Conservation (phyloP, 2,329 filamentous ascomycete genomes). For the Claviceps fusiformis region DNA sequence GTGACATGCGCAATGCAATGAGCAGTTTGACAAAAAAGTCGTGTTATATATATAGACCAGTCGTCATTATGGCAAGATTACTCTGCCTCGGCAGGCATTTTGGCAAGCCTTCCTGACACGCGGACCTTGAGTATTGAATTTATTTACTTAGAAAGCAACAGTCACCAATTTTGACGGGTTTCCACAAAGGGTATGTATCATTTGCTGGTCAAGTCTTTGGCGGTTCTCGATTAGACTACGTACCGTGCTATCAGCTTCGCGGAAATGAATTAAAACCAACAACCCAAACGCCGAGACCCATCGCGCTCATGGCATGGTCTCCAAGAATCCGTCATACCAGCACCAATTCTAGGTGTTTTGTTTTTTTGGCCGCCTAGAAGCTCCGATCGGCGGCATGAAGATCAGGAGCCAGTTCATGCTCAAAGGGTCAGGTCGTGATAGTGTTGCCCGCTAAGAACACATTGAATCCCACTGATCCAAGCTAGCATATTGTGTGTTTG, state of each 20-base stretch:
- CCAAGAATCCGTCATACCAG: not conserved
- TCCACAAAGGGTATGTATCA: not conserved
- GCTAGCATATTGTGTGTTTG: not conserved
- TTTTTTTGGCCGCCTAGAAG: not conserved
- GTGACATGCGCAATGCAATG: not conserved
- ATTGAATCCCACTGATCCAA: not conserved
- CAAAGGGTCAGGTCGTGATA: not conserved
- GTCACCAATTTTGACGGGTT: not conserved
- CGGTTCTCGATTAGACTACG: not conserved
- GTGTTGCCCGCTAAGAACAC: not conserved
- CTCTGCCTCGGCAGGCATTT: not conserved
- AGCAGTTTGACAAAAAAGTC: too few relatives aligned
- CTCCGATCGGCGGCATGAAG: not conserved
- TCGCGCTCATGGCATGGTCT: not conserved
- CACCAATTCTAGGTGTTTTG: not conserved
- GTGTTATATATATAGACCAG: not conserved
- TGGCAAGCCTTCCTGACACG: not conserved
- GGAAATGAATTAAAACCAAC: not conserved
- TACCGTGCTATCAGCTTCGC: not conserved
- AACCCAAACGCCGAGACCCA: not conserved
- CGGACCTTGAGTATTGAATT: not conserved
- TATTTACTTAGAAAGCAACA: not conserved
- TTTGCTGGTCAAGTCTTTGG: not conserved
- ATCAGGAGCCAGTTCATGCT: not conserved
- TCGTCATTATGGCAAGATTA: not conserved